These are phyloP conservation scores for Takashimella tepidaria DNA, from an alignment of 1,284 basidiomycete species.

Conservation along the genomic window DNA sequence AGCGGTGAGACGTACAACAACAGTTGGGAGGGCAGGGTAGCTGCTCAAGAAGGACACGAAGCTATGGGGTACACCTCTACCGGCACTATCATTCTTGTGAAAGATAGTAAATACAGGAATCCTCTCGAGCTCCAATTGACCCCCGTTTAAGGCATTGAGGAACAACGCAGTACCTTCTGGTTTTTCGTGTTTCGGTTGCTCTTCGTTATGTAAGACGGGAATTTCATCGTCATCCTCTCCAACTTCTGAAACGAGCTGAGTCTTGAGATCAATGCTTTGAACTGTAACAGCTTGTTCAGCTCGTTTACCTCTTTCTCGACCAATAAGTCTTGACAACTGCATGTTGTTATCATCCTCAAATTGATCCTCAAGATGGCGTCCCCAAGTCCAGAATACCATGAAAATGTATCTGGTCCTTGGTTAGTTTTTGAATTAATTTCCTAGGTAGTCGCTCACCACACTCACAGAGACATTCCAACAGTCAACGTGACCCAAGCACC, in stretches of 20 bases:
- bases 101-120: conserved; percentile 57
- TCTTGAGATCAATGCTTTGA: not conserved
- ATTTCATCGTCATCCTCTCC: not conserved
- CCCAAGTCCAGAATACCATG: conserved; percentile 62
- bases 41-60: conserved; percentile 57
- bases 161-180: not conserved
- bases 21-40: conserved; percentile 58
- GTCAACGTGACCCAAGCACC: conserved; percentile 53
- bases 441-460: no score
- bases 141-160: not conserved
- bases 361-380: conserved; percentile 57
- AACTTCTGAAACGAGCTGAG: not conserved
- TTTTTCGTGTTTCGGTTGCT: not conserved
- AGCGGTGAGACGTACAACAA: conserved; percentile 51
- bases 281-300: not conserved
- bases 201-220: not conserved
- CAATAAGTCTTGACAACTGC: conserved; percentile 4
- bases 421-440: not conserved
- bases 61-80: conserved; percentile 57
- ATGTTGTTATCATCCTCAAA: conserved; percentile 57
- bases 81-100: conserved; percentile 53
- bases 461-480: not conserved
- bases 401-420: conserved; percentile 42
- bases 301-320: conserved; percentile 12
- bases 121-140: conserved; percentile 47